Evolutionary conservation across 2,329 filamentous ascomycete genomes (phyloP).

Genomic region (Diaporthe helianthi): DNA sequence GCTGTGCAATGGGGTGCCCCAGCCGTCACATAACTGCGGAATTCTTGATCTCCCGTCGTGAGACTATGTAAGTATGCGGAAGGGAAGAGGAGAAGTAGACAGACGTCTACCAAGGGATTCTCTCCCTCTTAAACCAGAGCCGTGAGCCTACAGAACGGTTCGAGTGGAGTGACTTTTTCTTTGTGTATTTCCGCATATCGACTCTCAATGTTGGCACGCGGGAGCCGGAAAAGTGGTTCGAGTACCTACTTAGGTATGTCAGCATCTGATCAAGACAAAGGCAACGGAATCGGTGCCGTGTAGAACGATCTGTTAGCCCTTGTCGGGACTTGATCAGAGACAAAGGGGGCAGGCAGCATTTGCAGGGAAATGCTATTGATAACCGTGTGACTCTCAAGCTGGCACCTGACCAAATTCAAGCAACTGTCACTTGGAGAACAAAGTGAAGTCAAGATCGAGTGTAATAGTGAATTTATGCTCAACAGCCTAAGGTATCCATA

Average conservation of each 20-base stretch:
- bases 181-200: neutral
- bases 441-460: neutral
- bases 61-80: conserved; percentile 17
- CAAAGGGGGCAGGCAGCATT: neutral
- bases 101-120: rapidly evolving
- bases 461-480: neutral
- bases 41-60: conserved; percentile 17
- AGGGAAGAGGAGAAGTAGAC: neutral
- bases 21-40: conserved; percentile 18
- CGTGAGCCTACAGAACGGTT: neutral
- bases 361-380: neutral
- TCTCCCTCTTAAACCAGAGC: neutral
- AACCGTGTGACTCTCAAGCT: neutral
- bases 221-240: neutral
- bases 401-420: neutral
- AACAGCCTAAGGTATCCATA: neutral
- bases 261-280: neutral
- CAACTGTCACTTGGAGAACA: neutral
- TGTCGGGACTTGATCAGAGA: neutral
- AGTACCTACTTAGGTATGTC: too few species aligned
- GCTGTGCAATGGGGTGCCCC: conserved; percentile 9
- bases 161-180: neutral
- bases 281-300: rapidly evolving
- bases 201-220: neutral
- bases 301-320: neutral